Conservation (phyloP, 2,329 filamentous ascomycete genomes). For the Elsinoe perseae region DNA sequence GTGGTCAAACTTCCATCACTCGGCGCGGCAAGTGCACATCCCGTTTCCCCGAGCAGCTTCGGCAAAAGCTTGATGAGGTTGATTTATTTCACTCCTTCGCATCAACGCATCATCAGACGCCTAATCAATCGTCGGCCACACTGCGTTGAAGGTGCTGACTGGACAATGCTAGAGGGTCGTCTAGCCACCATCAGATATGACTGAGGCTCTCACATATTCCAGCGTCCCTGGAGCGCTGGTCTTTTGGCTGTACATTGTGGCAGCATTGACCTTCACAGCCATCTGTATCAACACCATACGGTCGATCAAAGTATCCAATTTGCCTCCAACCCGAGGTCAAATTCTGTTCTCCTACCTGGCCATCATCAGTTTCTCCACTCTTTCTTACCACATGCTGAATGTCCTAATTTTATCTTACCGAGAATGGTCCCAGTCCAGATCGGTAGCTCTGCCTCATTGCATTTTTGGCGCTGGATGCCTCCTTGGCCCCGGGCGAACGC, state of each 20-base stretch:
- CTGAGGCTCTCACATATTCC: not conserved
- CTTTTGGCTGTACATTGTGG: conserved; percentile 30
- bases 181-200: not conserved
- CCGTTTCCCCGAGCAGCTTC: not conserved
- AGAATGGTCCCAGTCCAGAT: conserved; percentile 21
- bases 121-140: not conserved
- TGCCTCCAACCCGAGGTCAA: not conserved
- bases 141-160: not conserved
- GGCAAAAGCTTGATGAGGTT: not conserved
- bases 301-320: conserved; percentile 8
- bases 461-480: conserved; percentile 10
- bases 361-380: conserved; percentile 25
- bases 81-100: not conserved
- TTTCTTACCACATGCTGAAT: conserved; percentile 31
- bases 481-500: conserved; percentile 1
- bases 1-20: not conserved
- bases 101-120: not conserved
- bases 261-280: conserved; percentile 24
- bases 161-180: not conserved
- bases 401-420: conserved; percentile 29
- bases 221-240: conserved; percentile 17
- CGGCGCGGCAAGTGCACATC: not conserved
- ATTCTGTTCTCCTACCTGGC: conserved; percentile 23
- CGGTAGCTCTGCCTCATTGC: conserved; percentile 8
- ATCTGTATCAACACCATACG: conserved; percentile 15